Percentiles rank a stretch among this genome's conserved stretches.
Evolutionary conservation across 1,284 basidiomycete species (phyloP).

Genomic region (Sanguinoderma infundibulare): DNA sequence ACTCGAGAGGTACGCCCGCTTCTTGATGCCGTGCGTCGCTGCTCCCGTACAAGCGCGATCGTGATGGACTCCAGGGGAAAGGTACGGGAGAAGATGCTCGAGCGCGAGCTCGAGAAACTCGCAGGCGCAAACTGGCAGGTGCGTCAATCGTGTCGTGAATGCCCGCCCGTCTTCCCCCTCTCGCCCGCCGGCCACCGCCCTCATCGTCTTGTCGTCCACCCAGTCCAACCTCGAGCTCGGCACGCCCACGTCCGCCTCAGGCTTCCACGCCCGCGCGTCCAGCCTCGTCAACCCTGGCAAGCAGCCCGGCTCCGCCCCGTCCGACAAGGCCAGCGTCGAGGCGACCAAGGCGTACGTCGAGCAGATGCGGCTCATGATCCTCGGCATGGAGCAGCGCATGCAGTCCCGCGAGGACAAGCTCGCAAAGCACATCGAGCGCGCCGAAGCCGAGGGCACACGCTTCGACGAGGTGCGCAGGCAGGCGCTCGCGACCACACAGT

Average conservation of each 20-base stretch:
- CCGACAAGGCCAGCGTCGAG: slow-evolving; percentile 25
- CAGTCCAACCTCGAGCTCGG: slow-evolving; percentile 16
- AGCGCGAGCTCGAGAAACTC: slow-evolving; percentile 67
- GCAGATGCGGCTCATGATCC: slow-evolving; percentile 67
- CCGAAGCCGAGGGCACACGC: slow-evolving; percentile 58
- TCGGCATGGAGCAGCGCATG: slow-evolving; percentile 79
- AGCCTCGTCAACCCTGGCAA: slow-evolving; percentile 19
- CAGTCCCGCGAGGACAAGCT: slow-evolving; percentile 68
- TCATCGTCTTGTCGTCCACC: not conserved
- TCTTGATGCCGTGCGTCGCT: too few species aligned
- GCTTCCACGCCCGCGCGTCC: slow-evolving; percentile 1
- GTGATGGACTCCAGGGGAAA: slow-evolving; percentile 22
- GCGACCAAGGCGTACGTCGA: slow-evolving; percentile 64
- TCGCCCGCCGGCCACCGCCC: not conserved
- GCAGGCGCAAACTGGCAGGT: slow-evolving; percentile 81
- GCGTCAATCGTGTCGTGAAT: slow-evolving; percentile 14
- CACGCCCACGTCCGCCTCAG: not conserved
- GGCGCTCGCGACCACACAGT: slow-evolving; percentile 15
- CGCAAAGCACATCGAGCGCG: slow-evolving; percentile 59
- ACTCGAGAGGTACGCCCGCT: slow-evolving; percentile 58
- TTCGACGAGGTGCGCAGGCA: slow-evolving; percentile 53
- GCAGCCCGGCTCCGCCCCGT: slow-evolving; percentile 3
- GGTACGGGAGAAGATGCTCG: slow-evolving; percentile 68
- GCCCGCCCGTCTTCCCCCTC: not conserved
- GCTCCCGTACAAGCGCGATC: not conserved